These are phyloP conservation scores for Austroboletus festivus DNA, from an alignment of 768 basidiomycete genomes.

Conservation along the genomic window DNA sequence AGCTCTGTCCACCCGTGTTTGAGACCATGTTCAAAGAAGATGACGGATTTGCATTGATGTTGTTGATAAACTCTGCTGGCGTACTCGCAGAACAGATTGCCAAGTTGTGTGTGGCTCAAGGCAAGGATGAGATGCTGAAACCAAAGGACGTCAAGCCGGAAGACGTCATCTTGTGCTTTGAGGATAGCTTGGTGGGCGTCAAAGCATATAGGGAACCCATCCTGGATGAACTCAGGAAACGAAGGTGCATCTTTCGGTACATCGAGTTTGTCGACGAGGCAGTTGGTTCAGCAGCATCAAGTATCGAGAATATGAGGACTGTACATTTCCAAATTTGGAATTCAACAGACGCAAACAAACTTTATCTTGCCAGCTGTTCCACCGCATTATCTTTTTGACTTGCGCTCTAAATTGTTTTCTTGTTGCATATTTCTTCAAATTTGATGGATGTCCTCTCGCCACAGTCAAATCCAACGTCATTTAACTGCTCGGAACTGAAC, in stretches of 20 bases:
- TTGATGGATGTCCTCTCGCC: too few relatives aligned
- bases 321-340: too few relatives aligned
- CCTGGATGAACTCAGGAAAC: slow-evolving; percentile 51
- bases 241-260: slow-evolving; percentile 61
- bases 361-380: too few relatives aligned
- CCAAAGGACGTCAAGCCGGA: slow-evolving; percentile 46
- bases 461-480: too few relatives aligned
- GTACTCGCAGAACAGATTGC: slow-evolving; percentile 59
- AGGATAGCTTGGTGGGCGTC: slow-evolving; percentile 73
- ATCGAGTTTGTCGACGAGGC: slow-evolving; percentile 73
- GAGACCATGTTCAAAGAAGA: slow-evolving; percentile 64
- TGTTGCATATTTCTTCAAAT: too few relatives aligned
- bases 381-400: too few relatives aligned
- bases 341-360: too few relatives aligned
- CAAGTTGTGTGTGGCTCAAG: slow-evolving; percentile 39
- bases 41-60: slow-evolving; percentile 61
- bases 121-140: slow-evolving; percentile 31
- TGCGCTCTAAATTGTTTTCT: too few relatives aligned
- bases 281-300: slow-evolving; percentile 42
- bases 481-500: too few relatives aligned
- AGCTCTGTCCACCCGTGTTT: slow-evolving; percentile 76
- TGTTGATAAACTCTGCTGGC: slow-evolving; percentile 51
- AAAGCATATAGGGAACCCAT: slow-evolving; percentile 53
- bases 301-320: too few relatives aligned
- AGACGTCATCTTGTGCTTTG: slow-evolving; percentile 67